A percentile compares a stretch with the other conserved stretches of the same genome.
These are phyloP conservation scores for Oryza officinalis DNA, from an alignment of 176 grass and related monocot genomes.

Conservation along the genomic window DNA sequence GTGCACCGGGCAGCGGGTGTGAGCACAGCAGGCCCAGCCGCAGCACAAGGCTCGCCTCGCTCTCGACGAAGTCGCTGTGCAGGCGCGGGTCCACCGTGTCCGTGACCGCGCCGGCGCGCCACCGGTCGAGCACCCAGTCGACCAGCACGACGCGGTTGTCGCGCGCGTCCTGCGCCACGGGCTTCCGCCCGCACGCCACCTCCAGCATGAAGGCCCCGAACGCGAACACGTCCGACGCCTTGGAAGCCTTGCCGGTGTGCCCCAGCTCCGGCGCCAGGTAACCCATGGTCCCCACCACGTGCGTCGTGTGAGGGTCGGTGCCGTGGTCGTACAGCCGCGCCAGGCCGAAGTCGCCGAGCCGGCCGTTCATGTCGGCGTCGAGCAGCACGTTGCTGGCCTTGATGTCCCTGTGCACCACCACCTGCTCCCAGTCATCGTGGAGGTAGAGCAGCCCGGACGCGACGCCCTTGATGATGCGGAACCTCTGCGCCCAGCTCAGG, in stretches of 20 bases:
- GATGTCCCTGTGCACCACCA: conserved; percentile 91
- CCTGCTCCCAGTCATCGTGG: conserved; percentile 85
- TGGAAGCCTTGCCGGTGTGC: conserved; percentile 55
- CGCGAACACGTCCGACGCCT: conserved; percentile 61
- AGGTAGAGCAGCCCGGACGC: conserved; percentile 71
- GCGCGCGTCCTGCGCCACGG: conserved; percentile 40
- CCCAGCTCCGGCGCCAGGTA: conserved; percentile 66
- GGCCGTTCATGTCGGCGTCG: conserved; percentile 58
- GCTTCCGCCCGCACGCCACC: conserved; percentile 65
- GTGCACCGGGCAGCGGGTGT: conserved; percentile 41
- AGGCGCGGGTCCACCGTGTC: conserved; percentile 39
- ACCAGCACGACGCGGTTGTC: conserved; percentile 50
- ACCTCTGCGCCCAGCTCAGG: conserved; percentile 47
- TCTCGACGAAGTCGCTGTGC: conserved; percentile 30
- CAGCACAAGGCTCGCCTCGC: conserved; percentile 51
- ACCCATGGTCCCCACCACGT: conserved; percentile 65
- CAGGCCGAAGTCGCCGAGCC: conserved; percentile 62
- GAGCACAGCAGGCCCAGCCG: conserved; percentile 55
- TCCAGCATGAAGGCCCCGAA: conserved; percentile 59
- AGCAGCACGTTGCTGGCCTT: conserved; percentile 91
- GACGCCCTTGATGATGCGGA: conserved; percentile 54
- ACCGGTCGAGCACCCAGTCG: conserved; percentile 57
- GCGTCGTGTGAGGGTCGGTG: conserved; percentile 61
- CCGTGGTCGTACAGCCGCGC: conserved; percentile 72
- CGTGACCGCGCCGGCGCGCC: conserved; percentile 39